Base-by-base conservation (phyloP, 2,329 filamentous ascomycete genomes). In the Alternaria tenuissima region DNA sequence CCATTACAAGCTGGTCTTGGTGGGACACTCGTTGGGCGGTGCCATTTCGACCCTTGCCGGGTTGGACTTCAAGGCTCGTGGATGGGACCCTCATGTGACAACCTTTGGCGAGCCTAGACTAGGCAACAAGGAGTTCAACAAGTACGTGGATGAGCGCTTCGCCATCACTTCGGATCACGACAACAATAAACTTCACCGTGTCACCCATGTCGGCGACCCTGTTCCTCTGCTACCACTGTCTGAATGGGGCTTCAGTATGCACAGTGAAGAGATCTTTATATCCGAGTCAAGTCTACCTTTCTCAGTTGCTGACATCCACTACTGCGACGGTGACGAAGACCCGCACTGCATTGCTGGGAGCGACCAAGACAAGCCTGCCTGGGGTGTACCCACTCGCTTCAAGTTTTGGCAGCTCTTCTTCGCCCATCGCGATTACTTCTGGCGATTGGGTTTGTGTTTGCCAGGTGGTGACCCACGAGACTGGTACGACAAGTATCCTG, bases 381-480 rank as follows among this genome's bases (percentile, higher is more conserved):
- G 77, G 79, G 69, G 76, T 2, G 78, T 85, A 16, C 83, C 79
- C n/a, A 79, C 78, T 78, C 86, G 78, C 77, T 94, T 86, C 70
- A 91, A 90, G 77, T 85, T 96, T n/a, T 97, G 94, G 93, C 88
- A 97, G 79, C 81, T 97, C 7, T 90, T 98, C 74, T 96, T 96
- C 78, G 91, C 94, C 1, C 95, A 99, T 80, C 84, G 95, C 39
- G 95, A 99, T 80, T 99, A 99, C 78, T 98, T 99, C 79, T 96
- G 93, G 92, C 86, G 95, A 57, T 79, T 99, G 54, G 95, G 95
- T 0, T 81, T 98, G 32, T 99, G 95, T 80, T 83, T 97, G 2
- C 94, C 94, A 0, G 91, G 91, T 12, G 91, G 91, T 12, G 89
- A 91, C 74, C 89, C 89, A 3, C 81, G 83, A 46, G 86, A 91